These are phyloP conservation scores for Pyronema omphalodes DNA, from an alignment of 495 filamentous ascomycete genomes.

Conservation along the genomic window DNA sequence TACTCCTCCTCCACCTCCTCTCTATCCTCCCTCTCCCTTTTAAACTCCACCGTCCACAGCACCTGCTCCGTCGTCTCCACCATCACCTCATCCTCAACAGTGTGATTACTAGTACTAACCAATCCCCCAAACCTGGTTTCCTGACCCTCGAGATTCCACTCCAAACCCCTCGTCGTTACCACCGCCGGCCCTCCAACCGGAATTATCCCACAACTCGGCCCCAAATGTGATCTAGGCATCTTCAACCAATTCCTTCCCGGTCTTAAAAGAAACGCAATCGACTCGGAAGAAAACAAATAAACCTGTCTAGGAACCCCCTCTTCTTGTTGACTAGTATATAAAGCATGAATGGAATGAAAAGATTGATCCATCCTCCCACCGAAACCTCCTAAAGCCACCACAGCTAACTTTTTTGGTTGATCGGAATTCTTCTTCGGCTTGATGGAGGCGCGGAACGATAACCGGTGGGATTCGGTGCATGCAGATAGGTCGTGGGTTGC, in stretches of 20 bases:
- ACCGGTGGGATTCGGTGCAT: too few relatives aligned
- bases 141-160: conserved; percentile 80
- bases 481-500: neutral
- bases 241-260: conserved; percentile 47
- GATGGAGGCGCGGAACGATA: too few relatives aligned
- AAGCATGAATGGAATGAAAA: conserved; percentile 43
- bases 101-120: conserved; percentile 86
- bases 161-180: conserved; percentile 60
- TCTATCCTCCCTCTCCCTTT: neutral
- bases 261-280: conserved; percentile 60
- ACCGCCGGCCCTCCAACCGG: conserved; percentile 53
- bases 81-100: conserved; percentile 37
- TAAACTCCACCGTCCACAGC: conserved; percentile 68
- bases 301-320: conserved; percentile 26
- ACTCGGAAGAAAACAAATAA: conserved; percentile 59
- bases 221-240: conserved; percentile 34
- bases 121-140: conserved; percentile 62
- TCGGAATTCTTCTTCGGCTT: neutral
- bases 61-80: conserved; percentile 48
- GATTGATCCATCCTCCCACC: conserved; percentile 85
- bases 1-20: too few relatives aligned
- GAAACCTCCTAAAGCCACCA: conserved; percentile 64
- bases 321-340: conserved; percentile 1
- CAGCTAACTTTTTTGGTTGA: conserved; percentile 24
- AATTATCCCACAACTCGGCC: conserved; percentile 48